A percentile compares a stretch with the other conserved stretches of the same genome.
phyloP scores from a whole-genome alignment of 805 yeast genomes.

The Limtongia smithiae region DNA sequence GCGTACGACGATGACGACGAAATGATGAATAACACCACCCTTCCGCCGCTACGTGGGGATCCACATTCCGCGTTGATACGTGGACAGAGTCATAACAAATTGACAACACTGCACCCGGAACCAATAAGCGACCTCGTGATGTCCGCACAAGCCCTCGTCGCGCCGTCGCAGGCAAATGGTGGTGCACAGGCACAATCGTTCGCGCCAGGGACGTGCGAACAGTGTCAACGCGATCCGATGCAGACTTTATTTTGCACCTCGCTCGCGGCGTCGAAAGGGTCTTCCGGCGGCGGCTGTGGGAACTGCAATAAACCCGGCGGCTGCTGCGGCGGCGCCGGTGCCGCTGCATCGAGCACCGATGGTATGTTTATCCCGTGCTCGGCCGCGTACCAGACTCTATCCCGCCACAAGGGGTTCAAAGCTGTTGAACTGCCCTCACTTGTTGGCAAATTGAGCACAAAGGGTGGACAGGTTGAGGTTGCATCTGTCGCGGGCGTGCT shows the following conservation, averaged over 20 bases:
- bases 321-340: slow-evolving; percentile 22
- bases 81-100: slow-evolving; percentile 37
- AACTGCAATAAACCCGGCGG: slow-evolving; percentile 32
- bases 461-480: slow-evolving; percentile 91
- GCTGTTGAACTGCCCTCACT: slow-evolving; percentile 68
- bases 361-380: slow-evolving; percentile 73
- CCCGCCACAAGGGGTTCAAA: slow-evolving; percentile 74
- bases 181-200: slow-evolving; percentile 27
- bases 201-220: slow-evolving; percentile 78
- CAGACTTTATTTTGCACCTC: slow-evolving; percentile 85
- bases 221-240: slow-evolving; percentile 84
- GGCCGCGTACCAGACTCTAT: slow-evolving; percentile 83
- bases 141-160: slow-evolving; percentile 3
- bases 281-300: slow-evolving; percentile 23
- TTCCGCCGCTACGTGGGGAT: slow-evolving; percentile 25
- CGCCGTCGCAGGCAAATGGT: slow-evolving; percentile 4
- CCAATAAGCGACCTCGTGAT: slow-evolving; percentile 40
- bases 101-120: slow-evolving; percentile 63
- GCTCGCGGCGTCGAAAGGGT: slow-evolving; percentile 47
- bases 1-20: slow-evolving; percentile 6
- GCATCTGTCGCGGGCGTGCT: slow-evolving; percentile 81
- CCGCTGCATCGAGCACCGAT: slow-evolving; percentile 29
- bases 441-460: slow-evolving; percentile 69
- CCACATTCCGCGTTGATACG: slow-evolving; percentile 21
- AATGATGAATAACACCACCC: slow-evolving; percentile 17